Conservation (phyloP, 192 early-diverging fungal genomes). For the Backusella tuberculispora region DNA sequence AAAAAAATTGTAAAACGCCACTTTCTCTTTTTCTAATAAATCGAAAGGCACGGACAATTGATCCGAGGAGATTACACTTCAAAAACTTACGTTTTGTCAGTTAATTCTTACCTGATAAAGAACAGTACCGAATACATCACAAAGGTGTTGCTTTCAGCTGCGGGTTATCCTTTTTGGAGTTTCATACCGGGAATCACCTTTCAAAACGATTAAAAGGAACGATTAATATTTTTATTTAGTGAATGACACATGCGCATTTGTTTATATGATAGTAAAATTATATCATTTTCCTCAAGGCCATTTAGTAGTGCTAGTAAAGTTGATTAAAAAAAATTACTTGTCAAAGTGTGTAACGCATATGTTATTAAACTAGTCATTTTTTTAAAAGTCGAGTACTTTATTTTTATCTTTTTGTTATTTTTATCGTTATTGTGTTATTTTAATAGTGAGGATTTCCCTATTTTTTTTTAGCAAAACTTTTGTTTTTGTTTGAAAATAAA, state of each 20-base stretch:
- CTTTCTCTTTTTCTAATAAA: neutral
- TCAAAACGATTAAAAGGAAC: neutral
- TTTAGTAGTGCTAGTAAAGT: neutral
- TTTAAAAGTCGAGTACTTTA: neutral
- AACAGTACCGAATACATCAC: neutral
- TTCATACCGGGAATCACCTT: neutral
- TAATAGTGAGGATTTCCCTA: neutral
- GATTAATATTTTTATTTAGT: neutral
- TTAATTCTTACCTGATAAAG: neutral
- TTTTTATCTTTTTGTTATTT: neutral
- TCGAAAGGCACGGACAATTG: conserved; percentile 9
- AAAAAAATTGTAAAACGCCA: conserved; percentile 3
- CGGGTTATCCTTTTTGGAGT: neutral
- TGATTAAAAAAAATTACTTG: neutral
- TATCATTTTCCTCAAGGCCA: neutral
- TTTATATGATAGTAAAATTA: neutral
- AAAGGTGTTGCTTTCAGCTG: neutral
- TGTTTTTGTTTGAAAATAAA: neutral
- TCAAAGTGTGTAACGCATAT: neutral
- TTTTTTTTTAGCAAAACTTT: neutral
- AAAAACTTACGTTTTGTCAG: neutral
- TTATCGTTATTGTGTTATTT: neutral
- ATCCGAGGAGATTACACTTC: neutral
- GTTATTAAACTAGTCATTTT: neutral
- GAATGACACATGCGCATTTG: neutral